Conservation (phyloP, 768 basidiomycete genomes). For the Guyanaporus albipodus region DNA sequence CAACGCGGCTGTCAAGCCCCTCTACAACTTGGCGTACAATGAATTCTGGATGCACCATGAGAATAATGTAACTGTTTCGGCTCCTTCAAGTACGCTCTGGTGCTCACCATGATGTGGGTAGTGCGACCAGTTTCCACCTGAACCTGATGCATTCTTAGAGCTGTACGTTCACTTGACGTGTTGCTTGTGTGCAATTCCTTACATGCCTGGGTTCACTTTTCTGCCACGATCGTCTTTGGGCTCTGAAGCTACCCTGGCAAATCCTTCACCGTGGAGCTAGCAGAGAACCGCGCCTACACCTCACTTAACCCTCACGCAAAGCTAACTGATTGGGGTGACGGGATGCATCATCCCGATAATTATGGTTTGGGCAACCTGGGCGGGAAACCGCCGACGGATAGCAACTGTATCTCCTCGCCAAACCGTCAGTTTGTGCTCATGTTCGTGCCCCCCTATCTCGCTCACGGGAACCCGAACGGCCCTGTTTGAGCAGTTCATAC, state of each 20-base stretch:
- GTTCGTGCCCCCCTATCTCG: too few species aligned
- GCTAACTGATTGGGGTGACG: slow-evolving; percentile 3
- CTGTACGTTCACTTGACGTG: slow-evolving; percentile 6
- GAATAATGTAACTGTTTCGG: not conserved
- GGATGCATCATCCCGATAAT: not conserved
- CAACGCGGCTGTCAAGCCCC: not conserved
- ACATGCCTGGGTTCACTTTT: not conserved
- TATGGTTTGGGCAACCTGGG: not conserved
- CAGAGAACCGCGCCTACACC: slow-evolving; percentile 3
- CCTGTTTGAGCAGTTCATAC: slow-evolving; percentile 10
- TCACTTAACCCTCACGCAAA: not conserved
- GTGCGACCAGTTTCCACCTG: slow-evolving; percentile 2
- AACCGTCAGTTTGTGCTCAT: slow-evolving; percentile 11
- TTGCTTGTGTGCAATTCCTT: not conserved
- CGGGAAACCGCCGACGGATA: not conserved
- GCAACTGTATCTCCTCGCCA: not conserved
- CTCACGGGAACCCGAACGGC: not conserved
- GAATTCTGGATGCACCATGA: slow-evolving; percentile 7
- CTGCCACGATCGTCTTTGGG: not conserved
- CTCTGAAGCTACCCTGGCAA: slow-evolving; percentile 2
- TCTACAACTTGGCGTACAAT: not conserved
- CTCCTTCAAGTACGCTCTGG: not conserved
- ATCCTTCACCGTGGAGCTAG: not conserved
- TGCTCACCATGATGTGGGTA: slow-evolving; percentile 1
- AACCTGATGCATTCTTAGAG: not conserved